Evolutionary conservation across 805 yeast genomes (phyloP).

Genomic region (Ogataea degrootiae): DNA sequence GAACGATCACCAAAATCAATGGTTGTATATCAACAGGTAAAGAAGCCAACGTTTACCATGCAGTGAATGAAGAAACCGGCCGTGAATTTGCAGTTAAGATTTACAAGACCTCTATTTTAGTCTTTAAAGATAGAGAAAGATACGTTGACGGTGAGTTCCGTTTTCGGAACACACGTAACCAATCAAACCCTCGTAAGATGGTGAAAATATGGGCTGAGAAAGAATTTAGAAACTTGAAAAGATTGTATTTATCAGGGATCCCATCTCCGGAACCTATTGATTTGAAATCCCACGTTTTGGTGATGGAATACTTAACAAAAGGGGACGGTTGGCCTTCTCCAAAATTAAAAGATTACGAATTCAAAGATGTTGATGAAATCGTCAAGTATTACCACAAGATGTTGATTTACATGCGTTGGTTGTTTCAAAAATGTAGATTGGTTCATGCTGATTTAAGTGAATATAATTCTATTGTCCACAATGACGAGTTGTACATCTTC

Average conservation of each 20-base stretch:
- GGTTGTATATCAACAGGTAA: constrained; percentile 97
- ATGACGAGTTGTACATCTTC: constrained; percentile 73
- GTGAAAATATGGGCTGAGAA: constrained; percentile 98
- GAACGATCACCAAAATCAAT: constrained; percentile 76
- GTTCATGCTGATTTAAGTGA: constrained; percentile 98
- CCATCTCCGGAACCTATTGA: constrained; percentile 95
- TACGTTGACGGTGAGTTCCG: constrained; percentile 96
- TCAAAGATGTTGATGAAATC: constrained; percentile 61
- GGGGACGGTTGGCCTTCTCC: constrained; percentile 92
- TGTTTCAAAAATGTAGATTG: constrained; percentile 82
- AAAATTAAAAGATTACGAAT: constrained; percentile 76
- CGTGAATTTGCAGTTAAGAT: constrained; percentile 85
- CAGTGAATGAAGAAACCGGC: constrained; percentile 40
- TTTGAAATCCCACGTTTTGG: constrained; percentile 81
- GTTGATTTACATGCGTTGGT: constrained; percentile 76
- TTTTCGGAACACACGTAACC: constrained; percentile 77
- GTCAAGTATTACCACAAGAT: constrained; percentile 69
- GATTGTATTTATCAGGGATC: constrained; percentile 72
- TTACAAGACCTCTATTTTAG: constrained; percentile 91
- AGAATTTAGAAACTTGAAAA: constrained; percentile 87
- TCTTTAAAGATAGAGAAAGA: constrained; percentile 94
- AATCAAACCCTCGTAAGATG: constrained; percentile 95
- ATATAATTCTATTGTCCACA: constrained; percentile 84
- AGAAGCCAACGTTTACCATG: constrained; percentile 97
- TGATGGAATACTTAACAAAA: constrained; percentile 82